These are phyloP conservation scores for Candida dajiaensis DNA, from an alignment of 805 yeast species.

Conservation along the genomic window DNA sequence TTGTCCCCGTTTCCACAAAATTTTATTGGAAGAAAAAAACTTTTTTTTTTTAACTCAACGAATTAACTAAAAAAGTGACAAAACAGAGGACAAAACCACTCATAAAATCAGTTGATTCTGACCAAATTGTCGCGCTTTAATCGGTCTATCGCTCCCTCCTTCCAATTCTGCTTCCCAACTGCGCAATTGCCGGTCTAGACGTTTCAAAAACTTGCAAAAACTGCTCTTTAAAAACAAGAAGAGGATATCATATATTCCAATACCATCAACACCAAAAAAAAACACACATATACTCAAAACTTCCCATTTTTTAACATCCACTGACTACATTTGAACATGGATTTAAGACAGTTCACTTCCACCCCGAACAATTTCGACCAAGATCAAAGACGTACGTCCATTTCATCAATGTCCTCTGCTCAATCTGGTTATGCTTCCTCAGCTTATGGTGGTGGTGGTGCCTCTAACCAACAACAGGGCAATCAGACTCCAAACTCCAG, in stretches of 20 bases:
- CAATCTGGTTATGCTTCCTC: constrained; percentile 23
- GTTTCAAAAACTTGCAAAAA: no score
- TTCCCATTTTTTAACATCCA: no score
- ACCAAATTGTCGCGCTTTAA: neutral
- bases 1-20: neutral
- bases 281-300: no score
- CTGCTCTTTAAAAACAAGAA: no score
- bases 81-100: no score
- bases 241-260: no score
- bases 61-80: no score
- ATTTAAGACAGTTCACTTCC: constrained; percentile 31
- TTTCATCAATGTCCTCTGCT: constrained; percentile 23
- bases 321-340: constrained; percentile 27
- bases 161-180: no score
- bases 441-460: constrained; percentile 18
- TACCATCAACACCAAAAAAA: no score
- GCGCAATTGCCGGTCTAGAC: neutral
- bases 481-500: constrained; percentile 15
- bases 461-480: neutral
- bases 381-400: constrained; percentile 22
- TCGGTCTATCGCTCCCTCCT: no score
- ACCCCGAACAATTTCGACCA: constrained; percentile 26
- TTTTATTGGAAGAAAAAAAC: neutral
- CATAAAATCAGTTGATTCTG: neutral
- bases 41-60: no score